Evolutionary conservation across 2,329 filamentous ascomycete genomes (phyloP), one percentile per base, ranked within the genome.

Genomic region (Zalaria sp.): DNA sequence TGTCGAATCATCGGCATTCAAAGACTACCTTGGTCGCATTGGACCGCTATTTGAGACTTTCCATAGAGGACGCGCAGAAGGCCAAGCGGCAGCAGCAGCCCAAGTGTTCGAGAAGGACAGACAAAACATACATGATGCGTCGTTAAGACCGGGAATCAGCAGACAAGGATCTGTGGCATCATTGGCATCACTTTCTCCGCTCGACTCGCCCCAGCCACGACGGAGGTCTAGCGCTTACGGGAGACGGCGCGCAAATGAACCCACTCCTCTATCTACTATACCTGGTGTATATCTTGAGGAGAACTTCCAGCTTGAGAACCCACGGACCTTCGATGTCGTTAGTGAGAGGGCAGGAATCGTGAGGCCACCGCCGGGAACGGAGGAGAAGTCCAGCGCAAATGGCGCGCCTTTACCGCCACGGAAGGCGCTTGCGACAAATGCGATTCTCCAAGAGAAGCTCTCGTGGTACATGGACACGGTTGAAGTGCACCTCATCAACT

Each of bases 401-500:
- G 71, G 72, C 7, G 79, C 83, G 5, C 58, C 66, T 35, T 59
- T 62, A 11, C 62, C 64, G 8, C 69, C 69, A 5, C 76, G 89
- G 46, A 96, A 95, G 58, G 83, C 85, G 1, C 68, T 98, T 27
- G 89, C 89, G 5, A 95, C 88, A 0, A 98, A 98, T 62, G 91
- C 91, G 0, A 98, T 98, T 44, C 62, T 98, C 31, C 91, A 98
- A 58, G 91, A 98, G 62, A 98, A 98, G 62, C 69, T 98, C 8
- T 96, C 91, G 0, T 98, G 91, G 91, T 98, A 98, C 60, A 94
- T 98, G 87, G 91, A 98, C 58, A 98, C 91, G 0, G 87, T 98
- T 25, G 91, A 98, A 58, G 86, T 98, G 42, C 91, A 98, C 58
- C 69, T 98, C 5, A 95, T 98, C 52, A 86, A 85, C 28, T 94